Evolutionary conservation across 805 yeast species (phyloP).

Genomic region (Candida succiphila): DNA sequence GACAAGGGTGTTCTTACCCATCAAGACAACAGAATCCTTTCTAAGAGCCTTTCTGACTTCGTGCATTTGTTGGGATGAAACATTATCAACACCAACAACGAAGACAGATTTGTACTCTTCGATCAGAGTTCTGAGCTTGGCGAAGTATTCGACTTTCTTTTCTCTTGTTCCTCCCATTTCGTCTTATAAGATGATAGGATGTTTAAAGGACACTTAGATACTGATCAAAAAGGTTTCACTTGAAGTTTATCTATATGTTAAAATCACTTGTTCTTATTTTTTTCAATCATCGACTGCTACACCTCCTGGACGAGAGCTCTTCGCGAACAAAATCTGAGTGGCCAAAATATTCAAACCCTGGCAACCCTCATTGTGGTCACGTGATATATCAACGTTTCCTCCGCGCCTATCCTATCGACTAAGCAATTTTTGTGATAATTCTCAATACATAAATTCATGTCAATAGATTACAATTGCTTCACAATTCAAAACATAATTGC

Average conservation of each 20-base stretch:
- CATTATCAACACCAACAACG: conserved; percentile 99
- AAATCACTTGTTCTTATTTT: too few relatives aligned
- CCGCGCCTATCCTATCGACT: too few relatives aligned
- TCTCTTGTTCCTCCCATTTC: conserved; percentile 99
- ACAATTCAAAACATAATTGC: too few relatives aligned
- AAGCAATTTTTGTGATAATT: too few relatives aligned
- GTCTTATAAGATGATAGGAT: conserved; percentile 82
- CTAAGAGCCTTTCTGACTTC: conserved; percentile 97
- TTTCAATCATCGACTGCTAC: not conserved
- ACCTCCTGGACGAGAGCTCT: not conserved
- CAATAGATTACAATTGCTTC: too few relatives aligned
- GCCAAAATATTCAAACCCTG: too few relatives aligned
- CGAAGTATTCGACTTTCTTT: conserved; percentile 91
- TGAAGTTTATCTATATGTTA: too few relatives aligned
- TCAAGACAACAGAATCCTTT: conserved; percentile 88
- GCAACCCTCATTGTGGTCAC: too few relatives aligned
- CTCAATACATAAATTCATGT: too few relatives aligned
- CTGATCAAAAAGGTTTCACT: not conserved
- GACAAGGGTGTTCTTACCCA: conserved; percentile 99
- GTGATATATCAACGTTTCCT: too few relatives aligned
- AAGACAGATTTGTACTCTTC: conserved; percentile 97
- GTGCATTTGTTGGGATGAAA: conserved; percentile 99
- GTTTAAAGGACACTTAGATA: conserved; percentile 61
- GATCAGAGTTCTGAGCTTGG: conserved; percentile 88
- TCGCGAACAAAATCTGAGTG: not conserved